Evolutionary conservation across 2,329 filamentous ascomycete species (phyloP).

Genomic region (Exophiala spinifera): DNA sequence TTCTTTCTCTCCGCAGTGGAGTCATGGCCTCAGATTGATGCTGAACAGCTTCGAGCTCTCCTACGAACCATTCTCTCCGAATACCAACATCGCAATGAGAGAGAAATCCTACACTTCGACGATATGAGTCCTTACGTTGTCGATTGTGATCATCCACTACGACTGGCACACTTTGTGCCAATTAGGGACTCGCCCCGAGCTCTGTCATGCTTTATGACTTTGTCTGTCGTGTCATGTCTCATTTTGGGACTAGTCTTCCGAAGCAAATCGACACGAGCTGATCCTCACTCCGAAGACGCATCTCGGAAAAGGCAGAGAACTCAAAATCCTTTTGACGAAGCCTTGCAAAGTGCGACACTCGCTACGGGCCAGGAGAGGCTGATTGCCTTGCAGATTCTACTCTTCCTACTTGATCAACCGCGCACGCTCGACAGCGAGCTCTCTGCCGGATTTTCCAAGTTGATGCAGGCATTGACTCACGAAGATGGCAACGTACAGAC

Average conservation of each 20-base stretch:
- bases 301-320: slow-evolving; percentile 23
- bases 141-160: slow-evolving; percentile 34
- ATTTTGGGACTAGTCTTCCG: slow-evolving; percentile 7
- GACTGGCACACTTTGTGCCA: slow-evolving; percentile 37
- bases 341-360: slow-evolving; percentile 10
- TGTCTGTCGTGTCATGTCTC: slow-evolving; percentile 41
- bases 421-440: background rate
- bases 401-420: slow-evolving; percentile 21
- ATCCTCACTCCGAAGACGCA: slow-evolving; percentile 1
- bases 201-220: slow-evolving; percentile 40
- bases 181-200: slow-evolving; percentile 36
- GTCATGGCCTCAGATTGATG: slow-evolving; percentile 34
- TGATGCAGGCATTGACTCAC: slow-evolving; percentile 9
- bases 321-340: slow-evolving; percentile 9
- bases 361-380: slow-evolving; percentile 17
- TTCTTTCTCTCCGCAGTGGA: slow-evolving; percentile 49
- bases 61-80: slow-evolving; percentile 63
- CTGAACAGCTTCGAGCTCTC: slow-evolving; percentile 6
- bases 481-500: slow-evolving; percentile 17
- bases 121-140: slow-evolving; percentile 61
- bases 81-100: slow-evolving; percentile 69
- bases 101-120: slow-evolving; percentile 71
- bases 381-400: slow-evolving; percentile 18
- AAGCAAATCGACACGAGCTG: background rate
- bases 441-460: background rate